phyloP scores from a whole-genome alignment of 1,284 basidiomycete species.

The Chiua sp. region DNA sequence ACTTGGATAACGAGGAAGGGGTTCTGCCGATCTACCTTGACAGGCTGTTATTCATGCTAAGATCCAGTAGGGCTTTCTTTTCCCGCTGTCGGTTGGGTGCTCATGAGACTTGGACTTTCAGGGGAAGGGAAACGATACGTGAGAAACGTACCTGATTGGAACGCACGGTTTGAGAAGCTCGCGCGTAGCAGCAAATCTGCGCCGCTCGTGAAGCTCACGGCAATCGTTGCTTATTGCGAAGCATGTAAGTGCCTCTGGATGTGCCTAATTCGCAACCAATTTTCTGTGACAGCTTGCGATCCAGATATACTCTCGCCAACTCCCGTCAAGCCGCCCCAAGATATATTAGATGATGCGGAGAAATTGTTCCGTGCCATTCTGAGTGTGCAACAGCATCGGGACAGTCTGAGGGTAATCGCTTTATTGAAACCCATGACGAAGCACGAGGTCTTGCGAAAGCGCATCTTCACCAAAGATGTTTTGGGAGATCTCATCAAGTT shows the following conservation, averaged over 20 bases:
- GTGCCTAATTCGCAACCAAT: too few relatives aligned
- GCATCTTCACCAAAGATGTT: slow-evolving; percentile 21
- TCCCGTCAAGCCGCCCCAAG: not conserved
- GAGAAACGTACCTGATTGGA: slow-evolving; percentile 16
- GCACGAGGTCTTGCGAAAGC: slow-evolving; percentile 17
- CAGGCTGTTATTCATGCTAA: slow-evolving; percentile 31
- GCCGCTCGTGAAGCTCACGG: slow-evolving; percentile 23
- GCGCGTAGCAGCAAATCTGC: slow-evolving; percentile 8
- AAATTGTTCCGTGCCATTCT: slow-evolving; percentile 16
- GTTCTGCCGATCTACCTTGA: slow-evolving; percentile 29
- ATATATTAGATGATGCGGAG: slow-evolving; percentile 10
- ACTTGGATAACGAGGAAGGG: slow-evolving; percentile 14
- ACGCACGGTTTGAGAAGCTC: slow-evolving; percentile 12
- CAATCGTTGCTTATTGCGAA: slow-evolving; percentile 33
- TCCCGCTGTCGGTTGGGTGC: not conserved
- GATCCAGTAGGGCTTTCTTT: slow-evolving; percentile 20
- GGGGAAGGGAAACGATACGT: slow-evolving; percentile 32
- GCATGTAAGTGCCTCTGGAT: slow-evolving; percentile 17
- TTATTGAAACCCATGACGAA: slow-evolving; percentile 24
- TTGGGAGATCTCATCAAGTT: slow-evolving; percentile 18
- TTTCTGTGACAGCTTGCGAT: slow-evolving; percentile 14
- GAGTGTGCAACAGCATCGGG: slow-evolving; percentile 10
- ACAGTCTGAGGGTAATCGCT: slow-evolving; percentile 27
- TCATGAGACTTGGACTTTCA: not conserved
- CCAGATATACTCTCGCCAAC: not conserved